phyloP scores from a whole-genome alignment of 2,329 filamentous ascomycete species.

The Boeremia exigua region DNA sequence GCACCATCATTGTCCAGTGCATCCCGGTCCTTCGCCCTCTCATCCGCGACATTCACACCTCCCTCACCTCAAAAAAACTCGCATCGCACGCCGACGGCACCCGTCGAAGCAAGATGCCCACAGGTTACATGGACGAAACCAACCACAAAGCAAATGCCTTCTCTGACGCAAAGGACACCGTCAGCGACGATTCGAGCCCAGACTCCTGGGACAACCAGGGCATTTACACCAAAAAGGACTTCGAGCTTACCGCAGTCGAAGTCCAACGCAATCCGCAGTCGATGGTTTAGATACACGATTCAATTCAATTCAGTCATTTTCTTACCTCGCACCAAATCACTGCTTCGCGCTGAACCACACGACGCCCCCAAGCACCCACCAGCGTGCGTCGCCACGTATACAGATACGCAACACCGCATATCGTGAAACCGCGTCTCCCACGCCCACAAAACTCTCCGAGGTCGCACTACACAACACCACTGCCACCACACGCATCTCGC shows the following conservation, averaged over 20 bases:
- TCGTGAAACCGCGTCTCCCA: no score
- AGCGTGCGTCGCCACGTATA: no score
- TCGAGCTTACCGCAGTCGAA: conserved; percentile 32
- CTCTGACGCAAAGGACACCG: conserved; percentile 26
- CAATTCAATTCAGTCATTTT: conserved; percentile 2
- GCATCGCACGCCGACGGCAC: conserved; percentile 22
- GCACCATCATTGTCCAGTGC: conserved; percentile 63
- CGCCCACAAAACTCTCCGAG: no score
- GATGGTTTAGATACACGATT: conserved; percentile 12
- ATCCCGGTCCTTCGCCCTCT: conserved; percentile 60
- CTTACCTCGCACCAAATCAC: neutral
- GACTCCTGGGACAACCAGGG: conserved; percentile 36
- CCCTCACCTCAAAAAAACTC: conserved; percentile 46
- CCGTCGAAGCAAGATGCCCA: conserved; percentile 24
- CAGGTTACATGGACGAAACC: conserved; percentile 9
- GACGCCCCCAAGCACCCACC: no score
- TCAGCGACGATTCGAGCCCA: conserved; percentile 17
- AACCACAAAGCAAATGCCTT: conserved; percentile 29
- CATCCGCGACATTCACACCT: conserved; percentile 51
- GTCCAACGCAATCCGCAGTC: conserved; percentile 9
- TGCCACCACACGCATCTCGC: no score
- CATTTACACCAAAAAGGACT: conserved; percentile 34
- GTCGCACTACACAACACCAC: no score
- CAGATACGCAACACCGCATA: no score
- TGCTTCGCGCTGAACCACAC: neutral